Evolutionary conservation across 2,329 filamentous ascomycete species (phyloP), one percentile per base, ranked within the genome.

Genomic region (Ceratocystis harringtonii): DNA sequence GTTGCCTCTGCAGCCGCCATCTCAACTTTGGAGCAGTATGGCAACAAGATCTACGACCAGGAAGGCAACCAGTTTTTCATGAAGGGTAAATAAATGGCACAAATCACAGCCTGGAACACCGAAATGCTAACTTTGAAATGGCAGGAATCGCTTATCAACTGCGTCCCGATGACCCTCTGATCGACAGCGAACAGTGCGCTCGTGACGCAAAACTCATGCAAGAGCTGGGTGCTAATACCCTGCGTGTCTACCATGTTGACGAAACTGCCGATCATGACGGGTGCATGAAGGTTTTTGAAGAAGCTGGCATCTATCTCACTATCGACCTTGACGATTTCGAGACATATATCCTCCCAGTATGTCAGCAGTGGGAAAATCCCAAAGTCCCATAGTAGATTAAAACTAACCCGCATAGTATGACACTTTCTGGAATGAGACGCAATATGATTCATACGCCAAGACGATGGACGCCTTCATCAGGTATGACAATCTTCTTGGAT

Each of bases 161-260:
- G 66, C 70, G 75, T 71, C 65, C 66, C 19, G 57, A 86, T 62
- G 91, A 96, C 72, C 91, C 90, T 61, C 82, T 95, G 68, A 76
- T 89, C 70, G 82, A 94, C 73, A 81, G 82, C 50, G 82, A 82
- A 61, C 91, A 95, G 77, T 95, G 90, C 78, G 75, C 80, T 70
- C 83, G 84, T 70, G 91, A 96, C 76, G 86, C 86, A 52, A 73
- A 78, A 17, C 79, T 92, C 72, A 95, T 95, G 88, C 81, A 89
- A 74, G 83, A 85, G 19, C 78, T 96, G 64, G 90, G 89, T 68
- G 84, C 88, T 73, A 95, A 95, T 74, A 81, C 87, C 36, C 90
- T 95, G 71, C 89, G 91, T 66, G 88, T 94, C 67, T 96, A 96
- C 75, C 90, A 95, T 72, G 89, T 96, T 68, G 86, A 95, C 71